Evolutionary conservation across 2,329 filamentous ascomycete species (phyloP).

Genomic region (Fusarium floridanum): DNA sequence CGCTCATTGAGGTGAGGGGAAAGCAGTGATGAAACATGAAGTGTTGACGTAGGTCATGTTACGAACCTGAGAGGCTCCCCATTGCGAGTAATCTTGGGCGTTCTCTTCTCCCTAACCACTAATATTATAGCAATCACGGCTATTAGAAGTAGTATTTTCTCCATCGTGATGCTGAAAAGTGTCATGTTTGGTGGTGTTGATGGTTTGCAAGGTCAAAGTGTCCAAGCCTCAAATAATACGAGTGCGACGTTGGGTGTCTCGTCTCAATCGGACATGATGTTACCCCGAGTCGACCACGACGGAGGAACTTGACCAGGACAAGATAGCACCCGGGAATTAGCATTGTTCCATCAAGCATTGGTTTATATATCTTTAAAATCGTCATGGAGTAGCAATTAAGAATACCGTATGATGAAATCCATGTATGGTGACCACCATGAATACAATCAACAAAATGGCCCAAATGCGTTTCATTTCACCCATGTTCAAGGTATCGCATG

Average conservation of each 20-base stretch:
- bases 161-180: slow-evolving; percentile 23
- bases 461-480: too few species aligned
- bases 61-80: slow-evolving; percentile 35
- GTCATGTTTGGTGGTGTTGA: slow-evolving; percentile 18
- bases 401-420: too few species aligned
- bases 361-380: not conserved
- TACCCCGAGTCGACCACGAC: slow-evolving; percentile 9
- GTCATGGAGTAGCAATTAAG: not conserved
- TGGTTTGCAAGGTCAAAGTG: slow-evolving; percentile 20
- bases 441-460: too few species aligned
- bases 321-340: not conserved
- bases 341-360: not conserved
- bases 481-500: too few species aligned
- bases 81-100: slow-evolving; percentile 35
- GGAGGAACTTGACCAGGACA: not conserved
- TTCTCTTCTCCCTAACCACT: slow-evolving; percentile 10
- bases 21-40: not conserved
- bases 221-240: not conserved
- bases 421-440: rapidly evolving
- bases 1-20: slow-evolving; percentile 5
- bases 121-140: not conserved
- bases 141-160: not conserved
- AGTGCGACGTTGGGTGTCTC: not conserved
- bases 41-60: not conserved
- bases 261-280: slow-evolving; percentile 22